Conservation (phyloP, 805 yeast species). For the Metschnikowia santaceciliae region DNA sequence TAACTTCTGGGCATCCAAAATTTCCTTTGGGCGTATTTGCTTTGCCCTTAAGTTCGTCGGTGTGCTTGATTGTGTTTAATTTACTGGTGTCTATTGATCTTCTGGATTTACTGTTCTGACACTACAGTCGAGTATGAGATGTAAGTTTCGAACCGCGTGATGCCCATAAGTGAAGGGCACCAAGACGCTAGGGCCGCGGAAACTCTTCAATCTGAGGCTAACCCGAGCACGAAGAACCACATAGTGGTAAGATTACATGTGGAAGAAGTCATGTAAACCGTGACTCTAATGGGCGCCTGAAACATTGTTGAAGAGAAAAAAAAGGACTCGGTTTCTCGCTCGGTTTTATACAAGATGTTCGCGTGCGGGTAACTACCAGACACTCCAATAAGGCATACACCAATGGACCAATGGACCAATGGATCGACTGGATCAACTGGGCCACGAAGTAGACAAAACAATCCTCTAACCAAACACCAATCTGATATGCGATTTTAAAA, state of each 20-base stretch:
- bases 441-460: too few relatives aligned
- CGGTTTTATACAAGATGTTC: slow-evolving; percentile 10
- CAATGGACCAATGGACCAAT: too few relatives aligned
- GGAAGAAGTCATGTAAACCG: slow-evolving; percentile 49
- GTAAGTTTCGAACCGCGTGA: slow-evolving; percentile 78
- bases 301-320: slow-evolving; percentile 35
- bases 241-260: slow-evolving; percentile 45
- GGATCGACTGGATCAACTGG: too few relatives aligned
- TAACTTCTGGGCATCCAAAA: too few relatives aligned
- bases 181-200: slow-evolving; percentile 58
- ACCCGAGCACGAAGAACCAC: slow-evolving; percentile 87
- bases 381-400: neutral
- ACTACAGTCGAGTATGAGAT: slow-evolving; percentile 17
- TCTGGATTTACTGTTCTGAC: too few relatives aligned
- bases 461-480: too few relatives aligned
- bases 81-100: too few relatives aligned
- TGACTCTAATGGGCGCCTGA: slow-evolving; percentile 86
- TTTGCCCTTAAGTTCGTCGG: too few relatives aligned
- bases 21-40: too few relatives aligned
- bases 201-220: slow-evolving; percentile 71
- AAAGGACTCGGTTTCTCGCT: neutral
- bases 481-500: too few relatives aligned
- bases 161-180: slow-evolving; percentile 29
- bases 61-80: too few relatives aligned
- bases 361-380: slow-evolving; percentile 21